Conservation (phyloP, 257 asterid species). For the Henckelia pumila region DNA sequence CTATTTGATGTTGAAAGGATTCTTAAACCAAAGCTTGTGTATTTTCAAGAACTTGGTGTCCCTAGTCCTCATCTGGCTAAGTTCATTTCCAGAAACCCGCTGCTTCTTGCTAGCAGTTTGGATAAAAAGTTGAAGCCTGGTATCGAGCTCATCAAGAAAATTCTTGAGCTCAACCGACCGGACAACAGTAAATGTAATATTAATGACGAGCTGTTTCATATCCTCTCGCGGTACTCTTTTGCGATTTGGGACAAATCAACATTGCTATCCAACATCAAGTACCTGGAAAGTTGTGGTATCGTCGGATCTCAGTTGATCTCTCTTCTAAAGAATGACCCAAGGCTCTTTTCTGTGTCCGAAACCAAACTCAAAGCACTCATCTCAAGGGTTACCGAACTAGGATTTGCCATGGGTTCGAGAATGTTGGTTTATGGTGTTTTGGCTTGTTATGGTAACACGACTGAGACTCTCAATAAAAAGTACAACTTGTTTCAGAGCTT, state of each 20-base stretch:
- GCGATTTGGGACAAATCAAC: neutral
- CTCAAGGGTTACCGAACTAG: too few species aligned
- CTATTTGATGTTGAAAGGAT: neutral
- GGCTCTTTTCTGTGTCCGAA: neutral
- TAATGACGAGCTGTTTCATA: slow-evolving; percentile 9
- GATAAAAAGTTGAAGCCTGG: neutral
- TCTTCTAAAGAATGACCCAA: slow-evolving; percentile 8
- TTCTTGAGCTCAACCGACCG: neutral
- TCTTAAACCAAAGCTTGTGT: neutral
- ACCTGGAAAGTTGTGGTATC: slow-evolving; percentile 17
- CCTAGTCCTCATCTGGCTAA: neutral
- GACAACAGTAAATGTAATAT: neutral
- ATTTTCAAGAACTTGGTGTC: neutral
- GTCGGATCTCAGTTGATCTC: slow-evolving; percentile 23
- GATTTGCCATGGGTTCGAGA: neutral
- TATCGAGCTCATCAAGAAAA: neutral
- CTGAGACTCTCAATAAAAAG: neutral
- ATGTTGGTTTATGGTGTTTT: neutral
- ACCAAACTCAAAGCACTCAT: too few species aligned
- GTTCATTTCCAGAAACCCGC: neutral
- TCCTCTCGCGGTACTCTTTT: slow-evolving; percentile 12
- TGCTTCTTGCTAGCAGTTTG: neutral
- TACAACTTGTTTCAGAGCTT: too few species aligned
- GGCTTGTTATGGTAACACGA: neutral
- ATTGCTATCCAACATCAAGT: slow-evolving; percentile 13